phyloP scores from a whole-genome alignment of 164 flowering plant species.

The Litsea cubeba region DNA sequence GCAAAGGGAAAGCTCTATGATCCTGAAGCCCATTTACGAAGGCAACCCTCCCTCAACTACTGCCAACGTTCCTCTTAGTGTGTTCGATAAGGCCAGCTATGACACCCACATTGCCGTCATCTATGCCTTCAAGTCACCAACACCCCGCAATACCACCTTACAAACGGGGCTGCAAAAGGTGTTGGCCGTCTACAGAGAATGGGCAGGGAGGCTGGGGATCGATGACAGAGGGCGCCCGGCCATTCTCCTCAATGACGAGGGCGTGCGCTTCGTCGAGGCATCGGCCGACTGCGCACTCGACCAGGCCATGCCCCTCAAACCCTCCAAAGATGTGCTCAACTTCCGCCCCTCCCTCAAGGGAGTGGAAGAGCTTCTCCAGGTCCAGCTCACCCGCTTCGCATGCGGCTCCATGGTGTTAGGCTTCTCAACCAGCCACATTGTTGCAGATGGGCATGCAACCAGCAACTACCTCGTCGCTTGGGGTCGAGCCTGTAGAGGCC shows the following conservation, averaged over 20 bases:
- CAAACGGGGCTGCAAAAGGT: conserved; percentile 15
- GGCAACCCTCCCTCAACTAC: conserved; percentile 15
- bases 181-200: conserved; percentile 11
- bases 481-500: conserved; percentile 27
- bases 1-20: conserved; percentile 16
- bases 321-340: conserved; percentile 9
- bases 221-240: neutral
- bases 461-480: conserved; percentile 31
- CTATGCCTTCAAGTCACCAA: conserved; percentile 16
- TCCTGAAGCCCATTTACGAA: conserved; percentile 25
- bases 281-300: conserved; percentile 8
- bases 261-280: conserved; percentile 14
- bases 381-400: conserved; percentile 34
- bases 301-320: conserved; percentile 1
- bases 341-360: conserved; percentile 26
- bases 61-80: conserved; percentile 16
- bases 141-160: neutral
- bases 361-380: conserved; percentile 23
- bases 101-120: conserved; percentile 22
- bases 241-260: conserved; percentile 7
- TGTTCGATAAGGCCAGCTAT: conserved; percentile 27
- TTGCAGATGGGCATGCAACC: conserved; percentile 29
- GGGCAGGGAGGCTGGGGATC: conserved; percentile 14
- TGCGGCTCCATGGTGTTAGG: conserved; percentile 31
- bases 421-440: conserved; percentile 23